Evolutionary conservation across 345 rosid genomes (phyloP), one percentile per base, ranked within the genome.

Genomic region (Pelargonium nanum): DNA sequence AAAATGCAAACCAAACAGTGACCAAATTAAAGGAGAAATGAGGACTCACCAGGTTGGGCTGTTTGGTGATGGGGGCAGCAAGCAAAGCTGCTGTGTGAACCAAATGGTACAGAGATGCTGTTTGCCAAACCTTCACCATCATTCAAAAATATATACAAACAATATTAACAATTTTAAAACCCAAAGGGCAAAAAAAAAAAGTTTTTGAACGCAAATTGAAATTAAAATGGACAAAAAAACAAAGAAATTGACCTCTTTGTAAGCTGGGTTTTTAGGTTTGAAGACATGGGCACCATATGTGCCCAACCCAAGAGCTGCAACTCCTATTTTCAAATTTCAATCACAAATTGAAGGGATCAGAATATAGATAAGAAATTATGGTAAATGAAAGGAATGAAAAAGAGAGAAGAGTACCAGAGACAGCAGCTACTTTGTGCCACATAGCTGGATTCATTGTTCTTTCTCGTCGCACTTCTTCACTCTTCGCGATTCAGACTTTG

Each of bases 341-440:
- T 51, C 26, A 24, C 19, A 68, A 55, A 17, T 20, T 10, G 21
- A 13, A 30, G 51, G 34, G 16, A n/a, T 24, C 28, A 34, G 53
- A 22, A 56, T 12, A 26, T 24, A 26, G 2, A 52, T 1, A 26
- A 32, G 2, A 9, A 58, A 20, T 8, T 7, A 25, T 51, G 30
- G 28, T 26, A 52, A 63, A 51, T 24, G 20, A 23, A 57, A 24
- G 30, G 44, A 30, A 28, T 54, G 60, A 23, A n/a, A n/a, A 26
- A 56, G 53, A n/a, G 22, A 26, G 48, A 25, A 52, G 23, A 1
- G 24, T 60, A 87, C 98, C 97, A 9, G 97, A 89, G 56, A 89
- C 28, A 17, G 89, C 97, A 32, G 97, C 94, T 50, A 92, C 77
- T 73, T 87, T 92, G 84, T 87, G 98, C 98, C 97, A 89, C 6